Evolutionary conservation across 305 asterid genomes (phyloP).

Genomic region (Fraxinus floribunda): DNA sequence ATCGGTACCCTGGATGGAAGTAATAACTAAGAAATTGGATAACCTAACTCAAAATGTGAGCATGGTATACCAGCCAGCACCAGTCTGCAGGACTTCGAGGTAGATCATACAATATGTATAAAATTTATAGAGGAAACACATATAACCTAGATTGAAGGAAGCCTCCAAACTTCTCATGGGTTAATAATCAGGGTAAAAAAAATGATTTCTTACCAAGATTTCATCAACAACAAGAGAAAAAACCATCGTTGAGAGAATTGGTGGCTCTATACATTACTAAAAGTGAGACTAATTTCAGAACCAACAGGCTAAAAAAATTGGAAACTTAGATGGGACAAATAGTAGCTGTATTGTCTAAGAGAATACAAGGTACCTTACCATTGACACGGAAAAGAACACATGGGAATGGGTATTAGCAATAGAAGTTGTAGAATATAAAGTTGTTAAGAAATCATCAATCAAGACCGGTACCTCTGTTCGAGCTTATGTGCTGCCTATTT

Average conservation of each 20-base stretch:
- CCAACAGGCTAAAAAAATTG: background rate
- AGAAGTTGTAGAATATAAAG: background rate
- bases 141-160: background rate
- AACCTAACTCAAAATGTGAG: no score
- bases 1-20: background rate
- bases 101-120: background rate
- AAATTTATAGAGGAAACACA: background rate
- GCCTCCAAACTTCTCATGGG: background rate
- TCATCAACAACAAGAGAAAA: background rate
- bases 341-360: background rate
- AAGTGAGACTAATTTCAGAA: background rate
- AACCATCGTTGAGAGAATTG: background rate
- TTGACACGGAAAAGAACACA: background rate
- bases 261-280: background rate
- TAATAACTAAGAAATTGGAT: background rate
- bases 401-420: background rate
- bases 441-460: background rate
- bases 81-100: background rate
- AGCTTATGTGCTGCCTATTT: background rate
- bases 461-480: background rate
- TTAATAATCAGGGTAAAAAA: background rate
- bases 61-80: background rate
- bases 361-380: background rate
- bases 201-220: background rate
- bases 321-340: background rate